Evolutionary conservation across 257 asterid species (phyloP), one percentile per base, ranked within the genome.

Genomic region (Solanum virginianum): DNA sequence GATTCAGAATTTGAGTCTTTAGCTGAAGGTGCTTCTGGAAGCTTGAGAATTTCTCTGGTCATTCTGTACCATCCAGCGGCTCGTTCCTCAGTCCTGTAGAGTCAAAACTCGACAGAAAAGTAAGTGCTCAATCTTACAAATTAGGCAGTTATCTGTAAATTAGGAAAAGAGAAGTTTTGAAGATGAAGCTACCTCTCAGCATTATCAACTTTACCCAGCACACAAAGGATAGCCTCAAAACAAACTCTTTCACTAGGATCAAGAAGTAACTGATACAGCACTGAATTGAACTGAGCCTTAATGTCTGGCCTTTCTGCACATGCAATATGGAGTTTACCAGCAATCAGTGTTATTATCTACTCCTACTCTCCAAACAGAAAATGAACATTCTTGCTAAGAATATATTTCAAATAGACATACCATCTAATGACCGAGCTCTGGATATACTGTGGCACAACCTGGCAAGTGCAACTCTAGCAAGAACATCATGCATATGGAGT

Each of bases 221-320:
- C 97, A 90, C 98, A 97, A 84, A 95, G 91, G 86, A 97, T 91
- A 70, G 99, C 99, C 93, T 97, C 99, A 89, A 94, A 95, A 88
- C 98, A 97, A 86, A 97, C 99, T 88, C 98, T 92, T 90, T 97
- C 99, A 88, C 98, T 97, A 84, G 99, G 99, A 91, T 97, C 99
- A 91, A 97, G 88, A 81, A 97, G 97, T 77, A 97, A 95, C 85
- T 97, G 99, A 89, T 94, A 97, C 86, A 97, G 99, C 83, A 95
- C 89, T 24, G 96, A 92, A 85, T 90, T 92, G 88, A 97, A 97
- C 88, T 91, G 98, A 88, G 96, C 87, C 93, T 91, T 93, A 86
- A 97, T 88, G 86, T 94, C 99, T 20, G 97, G 93, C 83, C 98
- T 94, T 85, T 95, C 99, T 97, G 96, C 72, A 89, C 53, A 83